phyloP scores from a whole-genome alignment of 768 basidiomycete species.

The Boletus huronensis region DNA sequence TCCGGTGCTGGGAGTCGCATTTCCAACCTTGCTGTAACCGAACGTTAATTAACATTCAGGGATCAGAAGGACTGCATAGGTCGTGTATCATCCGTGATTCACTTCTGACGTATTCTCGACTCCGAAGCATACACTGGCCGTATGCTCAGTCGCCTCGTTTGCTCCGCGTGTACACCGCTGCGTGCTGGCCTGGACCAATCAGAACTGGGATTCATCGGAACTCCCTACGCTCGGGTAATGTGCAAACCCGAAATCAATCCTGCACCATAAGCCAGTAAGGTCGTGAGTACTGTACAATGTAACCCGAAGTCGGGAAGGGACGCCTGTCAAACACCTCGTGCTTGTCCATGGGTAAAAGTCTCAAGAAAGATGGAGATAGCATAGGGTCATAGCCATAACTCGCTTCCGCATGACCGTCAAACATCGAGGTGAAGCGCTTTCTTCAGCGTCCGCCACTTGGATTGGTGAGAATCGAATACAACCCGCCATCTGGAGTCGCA shows the following conservation, averaged over 20 bases:
- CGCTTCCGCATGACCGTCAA: slow-evolving; percentile 15
- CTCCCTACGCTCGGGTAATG: background rate
- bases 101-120: slow-evolving; percentile 17
- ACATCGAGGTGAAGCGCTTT: slow-evolving; percentile 26
- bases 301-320: slow-evolving; percentile 4
- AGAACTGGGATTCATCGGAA: background rate
- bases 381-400: slow-evolving; percentile 18
- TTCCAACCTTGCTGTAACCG: slow-evolving; percentile 7
- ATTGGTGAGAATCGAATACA: slow-evolving; percentile 28
- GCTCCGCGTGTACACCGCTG: slow-evolving; percentile 14
- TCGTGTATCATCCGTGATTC: background rate
- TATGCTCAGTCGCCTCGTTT: slow-evolving; percentile 9
- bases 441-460: slow-evolving; percentile 33
- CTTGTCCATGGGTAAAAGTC: slow-evolving; percentile 19
- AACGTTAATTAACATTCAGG: background rate
- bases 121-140: slow-evolving; percentile 6
- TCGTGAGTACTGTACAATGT: slow-evolving; percentile 30
- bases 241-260: background rate
- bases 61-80: slow-evolving; percentile 12
- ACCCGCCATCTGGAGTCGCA: slow-evolving; percentile 29
- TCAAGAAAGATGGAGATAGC: slow-evolving; percentile 16
- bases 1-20: background rate
- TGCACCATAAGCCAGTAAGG: background rate
- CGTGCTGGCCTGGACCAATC: background rate
- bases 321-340: slow-evolving; percentile 7